Percentiles rank a stretch among this genome's conserved stretches.
Conservation (phyloP, 2,329 filamentous ascomycete genomes). For the Chaetomium globosum region DNA sequence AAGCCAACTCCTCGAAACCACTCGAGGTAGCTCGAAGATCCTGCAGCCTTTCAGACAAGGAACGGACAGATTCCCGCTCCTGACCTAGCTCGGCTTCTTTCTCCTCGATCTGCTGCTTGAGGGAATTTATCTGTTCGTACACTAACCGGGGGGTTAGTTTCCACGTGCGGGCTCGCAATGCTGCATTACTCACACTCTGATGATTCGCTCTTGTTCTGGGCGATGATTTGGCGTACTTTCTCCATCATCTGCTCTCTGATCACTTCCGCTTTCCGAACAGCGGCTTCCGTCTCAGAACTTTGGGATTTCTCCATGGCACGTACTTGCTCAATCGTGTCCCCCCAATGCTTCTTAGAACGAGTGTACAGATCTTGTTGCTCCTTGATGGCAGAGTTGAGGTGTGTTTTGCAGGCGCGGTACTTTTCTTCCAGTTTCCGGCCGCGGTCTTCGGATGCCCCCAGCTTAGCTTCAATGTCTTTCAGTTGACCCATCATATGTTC, state of each 20-base stretch:
- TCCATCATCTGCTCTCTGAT: constrained; percentile 41
- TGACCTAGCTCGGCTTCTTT: constrained; percentile 28
- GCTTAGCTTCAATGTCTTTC: constrained; percentile 36
- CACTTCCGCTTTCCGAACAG: constrained; percentile 42
- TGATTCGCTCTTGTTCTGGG: constrained; percentile 32
- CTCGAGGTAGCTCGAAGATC: constrained; percentile 25
- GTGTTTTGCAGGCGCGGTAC: constrained; percentile 42
- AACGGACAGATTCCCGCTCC: constrained; percentile 25
- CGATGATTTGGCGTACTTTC: constrained; percentile 31
- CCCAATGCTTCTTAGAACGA: constrained; percentile 41
- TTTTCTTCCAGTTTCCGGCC: constrained; percentile 44
- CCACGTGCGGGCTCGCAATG: too few relatives aligned
- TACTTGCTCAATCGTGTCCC: constrained; percentile 43
- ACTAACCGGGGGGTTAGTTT: constrained; percentile 29
- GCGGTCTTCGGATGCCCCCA: constrained; percentile 38
- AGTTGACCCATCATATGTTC: constrained; percentile 27
- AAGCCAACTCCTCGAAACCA: constrained; percentile 25
- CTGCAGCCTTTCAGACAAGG: constrained; percentile 26
- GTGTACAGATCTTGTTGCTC: constrained; percentile 52
- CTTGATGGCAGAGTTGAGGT: constrained; percentile 50
- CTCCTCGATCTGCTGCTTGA: constrained; percentile 27
- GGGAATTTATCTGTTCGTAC: constrained; percentile 26
- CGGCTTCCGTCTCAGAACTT: constrained; percentile 35
- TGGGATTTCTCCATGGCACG: constrained; percentile 40
- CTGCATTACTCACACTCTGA: constrained; percentile 27